Conservation (phyloP, 1,284 basidiomycete genomes). For the Chalciporus sp. region DNA sequence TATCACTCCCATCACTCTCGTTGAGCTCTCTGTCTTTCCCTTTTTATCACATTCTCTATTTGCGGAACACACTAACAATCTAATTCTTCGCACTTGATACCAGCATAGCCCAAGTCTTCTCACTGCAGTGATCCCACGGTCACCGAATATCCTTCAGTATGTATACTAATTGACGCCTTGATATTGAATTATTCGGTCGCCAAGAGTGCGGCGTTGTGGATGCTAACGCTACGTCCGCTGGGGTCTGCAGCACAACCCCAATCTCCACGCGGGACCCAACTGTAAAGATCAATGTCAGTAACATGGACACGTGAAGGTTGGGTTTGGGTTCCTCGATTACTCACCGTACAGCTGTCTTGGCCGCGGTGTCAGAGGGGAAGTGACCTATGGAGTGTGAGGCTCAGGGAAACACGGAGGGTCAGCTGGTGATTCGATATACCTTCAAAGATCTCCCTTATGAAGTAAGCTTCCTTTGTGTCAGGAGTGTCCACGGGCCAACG, state of each 20-base stretch:
- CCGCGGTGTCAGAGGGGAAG: slow-evolving; percentile 87
- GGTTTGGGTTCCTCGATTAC: slow-evolving; percentile 33
- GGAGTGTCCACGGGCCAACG: slow-evolving; percentile 86
- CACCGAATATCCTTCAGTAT: slow-evolving; percentile 17
- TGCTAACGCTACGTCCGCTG: slow-evolving; percentile 92
- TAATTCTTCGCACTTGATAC: slow-evolving; percentile 33
- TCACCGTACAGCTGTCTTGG: slow-evolving; percentile 88
- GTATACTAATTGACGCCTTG: slow-evolving; percentile 18
- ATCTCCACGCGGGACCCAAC: slow-evolving; percentile 92
- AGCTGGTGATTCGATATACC: slow-evolving; percentile 46
- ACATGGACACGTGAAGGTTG: slow-evolving; percentile 9
- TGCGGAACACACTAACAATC: slow-evolving; percentile 36
- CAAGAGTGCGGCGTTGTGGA: slow-evolving; percentile 91
- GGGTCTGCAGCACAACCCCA: slow-evolving; percentile 98
- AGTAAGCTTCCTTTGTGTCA: slow-evolving; percentile 98
- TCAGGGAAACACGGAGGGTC: neutral
- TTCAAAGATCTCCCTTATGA: slow-evolving; percentile 94
- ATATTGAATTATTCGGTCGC: slow-evolving; percentile 14
- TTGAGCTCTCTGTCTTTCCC: slow-evolving; percentile 19
- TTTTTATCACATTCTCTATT: slow-evolving; percentile 41
- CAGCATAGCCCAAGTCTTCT: slow-evolving; percentile 18
- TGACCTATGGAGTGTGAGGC: slow-evolving; percentile 47
- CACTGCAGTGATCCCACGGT: slow-evolving; percentile 22
- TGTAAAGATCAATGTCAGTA: slow-evolving; percentile 32
- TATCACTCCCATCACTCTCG: slow-evolving; percentile 40